Conservation (phyloP, 2,329 filamentous ascomycete species). For the Allantophomopsis lycopodina region DNA sequence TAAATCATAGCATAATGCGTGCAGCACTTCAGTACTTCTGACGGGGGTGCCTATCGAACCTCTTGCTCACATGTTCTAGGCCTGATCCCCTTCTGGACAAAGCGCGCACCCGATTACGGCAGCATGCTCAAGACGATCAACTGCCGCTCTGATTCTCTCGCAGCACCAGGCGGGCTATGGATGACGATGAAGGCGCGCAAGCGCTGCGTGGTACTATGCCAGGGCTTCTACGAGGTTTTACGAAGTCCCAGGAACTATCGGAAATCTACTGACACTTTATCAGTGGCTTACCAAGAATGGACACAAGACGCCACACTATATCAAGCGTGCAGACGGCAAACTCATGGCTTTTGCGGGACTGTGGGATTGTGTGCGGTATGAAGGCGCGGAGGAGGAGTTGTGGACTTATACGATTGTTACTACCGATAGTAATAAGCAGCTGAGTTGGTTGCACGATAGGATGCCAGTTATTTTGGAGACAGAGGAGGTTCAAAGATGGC, state of each 20-base stretch:
- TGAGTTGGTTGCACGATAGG: constrained; percentile 80
- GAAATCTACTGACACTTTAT: too few species aligned
- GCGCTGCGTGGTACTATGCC: constrained; percentile 73
- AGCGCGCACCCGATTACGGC: constrained; percentile 62
- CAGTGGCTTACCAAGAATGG: constrained; percentile 64
- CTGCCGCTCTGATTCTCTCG: constrained; percentile 78
- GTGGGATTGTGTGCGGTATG: constrained; percentile 78
- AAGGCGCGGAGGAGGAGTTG: constrained; percentile 54
- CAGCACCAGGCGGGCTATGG: constrained; percentile 74
- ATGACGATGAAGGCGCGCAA: constrained; percentile 80
- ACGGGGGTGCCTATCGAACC: not conserved
- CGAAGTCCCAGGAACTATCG: too few species aligned
- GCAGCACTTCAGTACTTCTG: too few species aligned
- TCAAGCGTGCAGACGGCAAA: constrained; percentile 67
- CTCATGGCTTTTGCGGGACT: constrained; percentile 72
- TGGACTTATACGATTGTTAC: constrained; percentile 95
- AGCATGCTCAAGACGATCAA: constrained; percentile 84
- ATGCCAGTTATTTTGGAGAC: constrained; percentile 92
- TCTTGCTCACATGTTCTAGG: constrained; percentile 22
- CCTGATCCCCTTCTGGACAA: constrained; percentile 86
- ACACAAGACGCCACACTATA: constrained; percentile 74
- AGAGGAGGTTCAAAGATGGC: constrained; percentile 56
- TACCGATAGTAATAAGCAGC: constrained; percentile 68
- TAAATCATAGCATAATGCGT: not conserved
- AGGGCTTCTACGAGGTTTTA: constrained; percentile 72